Evolutionary conservation across 805 yeast genomes (phyloP).

Genomic region (Wickerhamiella hasegawae): DNA sequence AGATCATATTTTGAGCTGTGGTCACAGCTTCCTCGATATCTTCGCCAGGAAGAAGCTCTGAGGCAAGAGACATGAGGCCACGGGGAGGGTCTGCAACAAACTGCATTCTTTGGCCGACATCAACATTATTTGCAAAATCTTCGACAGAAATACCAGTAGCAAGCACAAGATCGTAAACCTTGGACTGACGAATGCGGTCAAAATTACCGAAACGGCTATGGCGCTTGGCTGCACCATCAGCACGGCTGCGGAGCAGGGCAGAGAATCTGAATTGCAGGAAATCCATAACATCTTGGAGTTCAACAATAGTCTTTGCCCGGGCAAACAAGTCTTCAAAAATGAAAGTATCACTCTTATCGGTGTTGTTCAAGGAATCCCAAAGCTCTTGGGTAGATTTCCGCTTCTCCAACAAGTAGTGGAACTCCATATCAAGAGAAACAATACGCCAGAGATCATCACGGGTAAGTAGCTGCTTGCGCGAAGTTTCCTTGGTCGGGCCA

Average conservation of each 20-base stretch:
- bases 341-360: background rate
- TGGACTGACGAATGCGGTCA: conserved; percentile 40
- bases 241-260: conserved; percentile 35
- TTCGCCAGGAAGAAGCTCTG: conserved; percentile 15
- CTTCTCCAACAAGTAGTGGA: conserved; percentile 69
- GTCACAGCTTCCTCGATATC: conserved; percentile 37
- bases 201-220: conserved; percentile 25
- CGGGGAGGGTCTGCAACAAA: conserved; percentile 51
- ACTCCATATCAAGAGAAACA: conserved; percentile 72
- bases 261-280: conserved; percentile 62
- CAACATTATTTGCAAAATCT: conserved; percentile 69
- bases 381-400: conserved; percentile 44
- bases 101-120: conserved; percentile 49
- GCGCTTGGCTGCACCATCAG: conserved; percentile 24
- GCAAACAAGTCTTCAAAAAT: conserved; percentile 37
- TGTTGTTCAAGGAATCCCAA: conserved; percentile 30
- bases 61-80: conserved; percentile 46
- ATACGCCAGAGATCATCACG: conserved; percentile 91
- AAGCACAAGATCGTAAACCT: conserved; percentile 46
- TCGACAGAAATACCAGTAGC: conserved; percentile 57
- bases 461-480: conserved; percentile 19
- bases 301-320: conserved; percentile 49
- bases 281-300: conserved; percentile 75
- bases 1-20: conserved; percentile 58
- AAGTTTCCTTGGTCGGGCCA: conserved; percentile 20